Conservation (phyloP, 1,284 basidiomycete species). For the Kwoniella shivajii region DNA sequence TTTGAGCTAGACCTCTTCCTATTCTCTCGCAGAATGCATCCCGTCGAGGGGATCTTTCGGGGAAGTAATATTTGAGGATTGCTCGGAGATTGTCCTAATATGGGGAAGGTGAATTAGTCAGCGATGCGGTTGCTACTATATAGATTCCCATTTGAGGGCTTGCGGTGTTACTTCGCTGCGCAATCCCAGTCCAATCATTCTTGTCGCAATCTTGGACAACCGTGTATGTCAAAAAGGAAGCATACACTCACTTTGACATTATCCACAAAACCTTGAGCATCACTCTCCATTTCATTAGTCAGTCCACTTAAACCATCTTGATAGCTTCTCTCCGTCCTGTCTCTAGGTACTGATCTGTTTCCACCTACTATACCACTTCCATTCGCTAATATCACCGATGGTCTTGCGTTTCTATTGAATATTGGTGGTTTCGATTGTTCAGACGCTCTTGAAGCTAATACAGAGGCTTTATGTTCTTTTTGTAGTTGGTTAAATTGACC, state of each 20-base stretch:
- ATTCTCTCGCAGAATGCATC: conserved; percentile 48
- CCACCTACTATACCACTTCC: not conserved
- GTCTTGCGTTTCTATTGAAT: conserved; percentile 17
- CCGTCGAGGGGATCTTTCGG: conserved; percentile 26
- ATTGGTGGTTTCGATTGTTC: conserved; percentile 20
- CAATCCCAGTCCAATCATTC: too few species aligned
- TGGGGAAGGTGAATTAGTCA: not conserved
- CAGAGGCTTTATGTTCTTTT: conserved; percentile 12
- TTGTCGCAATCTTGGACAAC: too few species aligned
- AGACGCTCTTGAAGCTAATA: conserved; percentile 9
- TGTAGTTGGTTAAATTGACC: conserved; percentile 22
- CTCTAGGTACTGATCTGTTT: conserved; percentile 9
- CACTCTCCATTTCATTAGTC: conserved; percentile 32
- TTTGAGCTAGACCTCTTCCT: conserved; percentile 39
- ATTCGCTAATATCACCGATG: conserved; percentile 19
- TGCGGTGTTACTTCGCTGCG: too few species aligned
- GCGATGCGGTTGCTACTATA: not conserved
- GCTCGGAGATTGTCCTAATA: conserved; percentile 39
- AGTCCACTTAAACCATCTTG: conserved; percentile 40
- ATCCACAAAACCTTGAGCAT: conserved; percentile 44
- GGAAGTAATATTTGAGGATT: conserved; percentile 39
- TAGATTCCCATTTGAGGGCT: too few species aligned
- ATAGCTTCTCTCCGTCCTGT: conserved; percentile 28
- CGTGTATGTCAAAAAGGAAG: too few species aligned
- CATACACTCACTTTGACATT: conserved; percentile 54